These are phyloP conservation scores for Heliamphora pulchella DNA, from an alignment of 179 eudicot genomes.

Conservation along the genomic window DNA sequence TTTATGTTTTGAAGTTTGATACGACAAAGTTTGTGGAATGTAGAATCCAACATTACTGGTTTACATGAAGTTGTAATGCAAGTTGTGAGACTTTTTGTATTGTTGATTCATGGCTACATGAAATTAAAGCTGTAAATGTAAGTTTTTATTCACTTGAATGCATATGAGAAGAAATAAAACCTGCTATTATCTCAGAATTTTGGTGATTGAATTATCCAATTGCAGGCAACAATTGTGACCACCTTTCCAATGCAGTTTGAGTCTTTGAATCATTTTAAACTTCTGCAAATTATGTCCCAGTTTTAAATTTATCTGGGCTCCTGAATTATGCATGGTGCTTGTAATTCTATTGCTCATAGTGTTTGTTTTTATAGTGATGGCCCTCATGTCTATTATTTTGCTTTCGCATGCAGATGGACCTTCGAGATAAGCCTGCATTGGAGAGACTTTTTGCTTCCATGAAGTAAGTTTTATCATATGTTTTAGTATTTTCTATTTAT, in stretches of 20 bases:
- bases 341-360: background rate
- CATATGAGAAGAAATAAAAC: background rate
- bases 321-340: background rate
- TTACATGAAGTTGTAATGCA: background rate
- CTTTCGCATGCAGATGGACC: slow-evolving; percentile 58
- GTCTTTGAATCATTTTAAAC: background rate
- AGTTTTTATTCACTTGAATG: background rate
- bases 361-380: background rate
- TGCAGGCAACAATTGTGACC: background rate
- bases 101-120: background rate
- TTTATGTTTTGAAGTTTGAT: background rate
- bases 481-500: background rate
- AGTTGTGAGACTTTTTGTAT: background rate
- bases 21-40: background rate
- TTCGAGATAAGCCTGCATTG: slow-evolving; percentile 74
- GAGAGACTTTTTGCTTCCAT: slow-evolving; percentile 67
- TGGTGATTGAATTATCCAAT: background rate
- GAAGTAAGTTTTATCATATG: slow-evolving; percentile 45
- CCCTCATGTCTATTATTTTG: background rate
- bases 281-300: background rate
- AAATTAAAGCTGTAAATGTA: background rate
- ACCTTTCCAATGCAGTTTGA: background rate
- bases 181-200: background rate
- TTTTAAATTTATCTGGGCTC: background rate
- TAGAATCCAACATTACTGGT: background rate